Evolutionary conservation across 352 stramenopile genomes (phyloP), one percentile per base, ranked within the genome.

Genomic region (Pythium sp.): DNA sequence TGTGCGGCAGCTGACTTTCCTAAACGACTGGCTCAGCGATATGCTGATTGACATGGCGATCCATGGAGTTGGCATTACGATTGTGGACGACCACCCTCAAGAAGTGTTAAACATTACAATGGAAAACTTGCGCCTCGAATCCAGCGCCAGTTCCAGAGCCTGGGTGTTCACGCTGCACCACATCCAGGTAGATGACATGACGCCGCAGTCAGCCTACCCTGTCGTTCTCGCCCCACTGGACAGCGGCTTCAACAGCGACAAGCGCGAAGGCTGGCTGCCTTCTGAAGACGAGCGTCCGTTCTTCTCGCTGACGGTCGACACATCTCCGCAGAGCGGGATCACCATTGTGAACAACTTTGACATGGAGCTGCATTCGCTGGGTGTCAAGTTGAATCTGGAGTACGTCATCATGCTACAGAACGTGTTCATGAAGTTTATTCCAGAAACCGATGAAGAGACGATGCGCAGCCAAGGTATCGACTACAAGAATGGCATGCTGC

Each of bases 131-230:
- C 80, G 73, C 1, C 79, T 96, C 32, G 71, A 78, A 20, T 93
- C 86, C 20, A 77, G 69, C 18, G 73, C 77, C 24, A 62, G 67
- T 38, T 92, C 86, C 15, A 72, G 86, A 9, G 68, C 69, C 9
- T 69, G 84, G 61, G 77, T 78, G 20, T 86, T 92, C 26, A 81
- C 81, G 43, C 68, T 95, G 53, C 89, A 96, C 51, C 89, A 96
- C 49, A 75, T 96, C 57, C 87, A 96, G 72, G 78, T 96, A 15
- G 89, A 96, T 67, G 89, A 96, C 49, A 96, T 96, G 89, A 91
- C 79, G 8, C 68, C 80, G 2, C 65, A 86, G 54, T 80, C 87
- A 9, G 67, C 80, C 49, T 96, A 94, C 18, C 89, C 89, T 1
- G 79, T 96, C 1, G 70, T 96, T 12, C 72, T 96, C 28, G 82